Percentiles rank a stretch among this genome's conserved stretches.
Conservation (phyloP, 371 early-diverging fungal species). For the Mucor sp. region DNA sequence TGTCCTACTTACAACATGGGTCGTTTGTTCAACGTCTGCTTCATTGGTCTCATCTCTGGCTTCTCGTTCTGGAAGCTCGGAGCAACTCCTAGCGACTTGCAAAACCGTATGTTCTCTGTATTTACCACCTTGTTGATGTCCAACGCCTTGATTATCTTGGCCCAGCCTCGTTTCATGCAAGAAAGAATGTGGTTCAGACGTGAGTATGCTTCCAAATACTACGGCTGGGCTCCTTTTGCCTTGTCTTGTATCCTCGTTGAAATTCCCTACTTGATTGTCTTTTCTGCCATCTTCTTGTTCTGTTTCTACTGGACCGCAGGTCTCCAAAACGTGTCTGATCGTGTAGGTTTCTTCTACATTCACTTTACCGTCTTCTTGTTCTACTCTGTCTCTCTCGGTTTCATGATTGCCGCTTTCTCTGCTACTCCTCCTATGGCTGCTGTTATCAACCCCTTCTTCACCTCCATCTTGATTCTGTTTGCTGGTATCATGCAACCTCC, state of each 20-base stretch:
- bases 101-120: conserved; percentile 74
- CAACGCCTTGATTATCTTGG: conserved; percentile 69
- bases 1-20: too few species aligned
- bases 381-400: conserved; percentile 72
- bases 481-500: conserved; percentile 75
- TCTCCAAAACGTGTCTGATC: conserved; percentile 49
- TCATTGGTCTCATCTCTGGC: conserved; percentile 68
- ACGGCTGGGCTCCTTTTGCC: conserved; percentile 69
- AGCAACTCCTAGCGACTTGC: conserved; percentile 59
- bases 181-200: conserved; percentile 74
- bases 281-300: conserved; percentile 62
- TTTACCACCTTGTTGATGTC: conserved; percentile 71
- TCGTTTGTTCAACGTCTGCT: conserved; percentile 52
- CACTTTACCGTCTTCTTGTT: conserved; percentile 62
- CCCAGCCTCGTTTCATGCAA: conserved; percentile 73
- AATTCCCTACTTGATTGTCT: conserved; percentile 61
- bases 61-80: conserved; percentile 75
- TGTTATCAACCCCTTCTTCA: conserved; percentile 74
- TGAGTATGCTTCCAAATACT: conserved; percentile 73
- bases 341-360: conserved; percentile 67
- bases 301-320: conserved; percentile 77
- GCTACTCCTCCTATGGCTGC: conserved; percentile 68
- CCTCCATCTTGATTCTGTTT: conserved; percentile 71
- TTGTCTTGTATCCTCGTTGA: conserved; percentile 59
- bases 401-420: conserved; percentile 53